Conservation (phyloP, 2,329 filamentous ascomycete species). For the Apiospora arundinis region DNA sequence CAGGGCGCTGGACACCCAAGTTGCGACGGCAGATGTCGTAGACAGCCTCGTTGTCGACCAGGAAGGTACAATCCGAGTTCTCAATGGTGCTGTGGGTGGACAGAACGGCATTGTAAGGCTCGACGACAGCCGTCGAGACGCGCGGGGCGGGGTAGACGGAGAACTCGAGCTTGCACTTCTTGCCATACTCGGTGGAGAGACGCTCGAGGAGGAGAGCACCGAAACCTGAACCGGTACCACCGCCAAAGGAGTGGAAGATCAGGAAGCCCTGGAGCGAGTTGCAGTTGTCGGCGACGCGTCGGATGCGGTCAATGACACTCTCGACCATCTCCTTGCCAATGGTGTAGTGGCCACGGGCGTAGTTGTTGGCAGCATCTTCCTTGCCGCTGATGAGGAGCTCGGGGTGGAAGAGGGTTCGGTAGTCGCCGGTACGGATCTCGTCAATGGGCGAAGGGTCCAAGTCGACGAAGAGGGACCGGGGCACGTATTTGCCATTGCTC, state of each 20-base stretch:
- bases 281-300: slow-evolving; percentile 76
- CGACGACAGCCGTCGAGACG: slow-evolving; percentile 73
- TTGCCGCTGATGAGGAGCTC: slow-evolving; percentile 76
- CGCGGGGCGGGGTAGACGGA: slow-evolving; percentile 74
- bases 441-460: slow-evolving; percentile 76
- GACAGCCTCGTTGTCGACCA: slow-evolving; percentile 77
- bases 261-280: slow-evolving; percentile 75
- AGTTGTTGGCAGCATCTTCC: slow-evolving; percentile 81
- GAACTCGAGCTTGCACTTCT: slow-evolving; percentile 81
- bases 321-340: slow-evolving; percentile 80
- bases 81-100: slow-evolving; percentile 79
- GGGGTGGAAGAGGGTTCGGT: slow-evolving; percentile 75
- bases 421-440: slow-evolving; percentile 72
- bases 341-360: slow-evolving; percentile 77
- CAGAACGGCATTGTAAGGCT: slow-evolving; percentile 77
- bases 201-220: slow-evolving; percentile 75
- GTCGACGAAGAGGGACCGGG: slow-evolving; percentile 75
- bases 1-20: slow-evolving; percentile 71
- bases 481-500: slow-evolving; percentile 73
- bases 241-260: slow-evolving; percentile 77
- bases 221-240: slow-evolving; percentile 76
- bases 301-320: slow-evolving; percentile 71
- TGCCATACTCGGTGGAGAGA: slow-evolving; percentile 75
- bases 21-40: slow-evolving; percentile 78
- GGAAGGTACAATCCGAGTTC: slow-evolving; percentile 81